Evolutionary conservation across 2,329 filamentous ascomycete species (phyloP).

Genomic region (Trichoderma citrinoviride): DNA sequence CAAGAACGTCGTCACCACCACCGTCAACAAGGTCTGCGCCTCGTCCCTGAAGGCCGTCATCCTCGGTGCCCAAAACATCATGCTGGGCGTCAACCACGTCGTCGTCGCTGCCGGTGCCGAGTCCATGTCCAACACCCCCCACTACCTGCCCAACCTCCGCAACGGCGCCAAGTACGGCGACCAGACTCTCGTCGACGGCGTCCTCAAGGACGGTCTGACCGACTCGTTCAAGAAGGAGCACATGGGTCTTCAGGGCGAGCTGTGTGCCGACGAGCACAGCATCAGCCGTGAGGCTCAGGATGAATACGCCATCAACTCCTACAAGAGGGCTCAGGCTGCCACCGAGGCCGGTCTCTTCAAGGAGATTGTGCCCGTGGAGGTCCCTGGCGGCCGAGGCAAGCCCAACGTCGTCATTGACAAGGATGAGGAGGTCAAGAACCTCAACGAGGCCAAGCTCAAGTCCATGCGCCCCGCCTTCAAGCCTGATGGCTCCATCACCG

Average conservation of each 20-base stretch:
- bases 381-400: conserved; percentile 87
- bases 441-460: conserved; percentile 79
- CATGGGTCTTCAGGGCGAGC: conserved; percentile 91
- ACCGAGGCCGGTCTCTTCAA: conserved; percentile 78
- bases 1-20: conserved; percentile 78
- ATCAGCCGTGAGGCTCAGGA: conserved; percentile 86
- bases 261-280: conserved; percentile 80
- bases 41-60: conserved; percentile 93
- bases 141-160: conserved; percentile 88
- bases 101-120: conserved; percentile 93
- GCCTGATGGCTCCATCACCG: conserved; percentile 84
- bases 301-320: conserved; percentile 90
- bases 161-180: conserved; percentile 92
- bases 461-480: conserved; percentile 82
- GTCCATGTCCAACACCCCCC: conserved; percentile 97
- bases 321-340: conserved; percentile 88
- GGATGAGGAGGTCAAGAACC: conserved; percentile 96
- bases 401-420: conserved; percentile 74
- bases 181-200: conserved; percentile 81
- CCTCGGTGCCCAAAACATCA: conserved; percentile 93
- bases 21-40: conserved; percentile 98
- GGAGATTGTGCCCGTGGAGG: conserved; percentile 88
- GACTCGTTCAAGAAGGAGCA: conserved; percentile 96
- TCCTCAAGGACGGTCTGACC: conserved; percentile 90
- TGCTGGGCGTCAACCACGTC: conserved; percentile 89